A percentile compares a stretch with the other conserved stretches of the same genome.
Conservation (phyloP, 306 rosid genomes). For the Cicer cuneatum region DNA sequence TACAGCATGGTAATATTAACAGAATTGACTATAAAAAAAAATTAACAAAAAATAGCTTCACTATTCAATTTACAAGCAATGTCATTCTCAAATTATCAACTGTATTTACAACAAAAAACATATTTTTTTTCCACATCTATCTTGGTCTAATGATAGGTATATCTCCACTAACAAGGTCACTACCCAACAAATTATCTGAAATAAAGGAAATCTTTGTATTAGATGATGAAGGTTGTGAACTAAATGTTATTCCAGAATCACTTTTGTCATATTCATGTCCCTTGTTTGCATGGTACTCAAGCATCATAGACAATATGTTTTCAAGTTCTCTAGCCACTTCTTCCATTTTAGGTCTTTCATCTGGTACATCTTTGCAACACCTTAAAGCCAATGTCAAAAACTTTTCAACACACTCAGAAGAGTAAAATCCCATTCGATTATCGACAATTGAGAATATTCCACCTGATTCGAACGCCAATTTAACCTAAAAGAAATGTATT, state of each 20-base stretch:
- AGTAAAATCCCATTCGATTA: conserved; percentile 69
- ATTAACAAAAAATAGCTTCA: not conserved
- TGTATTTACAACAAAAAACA: not conserved
- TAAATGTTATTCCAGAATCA: conserved; percentile 50
- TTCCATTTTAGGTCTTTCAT: conserved; percentile 77
- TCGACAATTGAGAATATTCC: conserved; percentile 63
- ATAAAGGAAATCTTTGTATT: conserved; percentile 48
- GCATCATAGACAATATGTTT: conserved; percentile 63
- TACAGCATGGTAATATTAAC: conserved; percentile 1
- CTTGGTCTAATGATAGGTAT: conserved; percentile 75
- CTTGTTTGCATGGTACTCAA: conserved; percentile 53
- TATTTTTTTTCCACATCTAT: conserved; percentile 47
- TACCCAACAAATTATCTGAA: conserved; percentile 69
- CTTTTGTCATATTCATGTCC: conserved; percentile 33
- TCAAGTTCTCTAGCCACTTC: conserved; percentile 87
- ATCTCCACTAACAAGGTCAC: conserved; percentile 74
- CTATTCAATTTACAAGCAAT: conserved; percentile 25
- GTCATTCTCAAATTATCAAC: conserved; percentile 17
- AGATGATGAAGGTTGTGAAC: conserved; percentile 69
- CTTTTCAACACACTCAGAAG: conserved; percentile 62
- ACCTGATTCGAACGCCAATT: conserved; percentile 62
- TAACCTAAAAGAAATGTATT: conserved; percentile 54
- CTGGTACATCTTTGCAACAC: conserved; percentile 81
- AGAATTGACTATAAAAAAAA: conserved; percentile 14
- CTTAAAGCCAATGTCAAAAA: conserved; percentile 65